Conservation (phyloP, 1,284 basidiomycete genomes). For the Fomitopsis schrenkii region DNA sequence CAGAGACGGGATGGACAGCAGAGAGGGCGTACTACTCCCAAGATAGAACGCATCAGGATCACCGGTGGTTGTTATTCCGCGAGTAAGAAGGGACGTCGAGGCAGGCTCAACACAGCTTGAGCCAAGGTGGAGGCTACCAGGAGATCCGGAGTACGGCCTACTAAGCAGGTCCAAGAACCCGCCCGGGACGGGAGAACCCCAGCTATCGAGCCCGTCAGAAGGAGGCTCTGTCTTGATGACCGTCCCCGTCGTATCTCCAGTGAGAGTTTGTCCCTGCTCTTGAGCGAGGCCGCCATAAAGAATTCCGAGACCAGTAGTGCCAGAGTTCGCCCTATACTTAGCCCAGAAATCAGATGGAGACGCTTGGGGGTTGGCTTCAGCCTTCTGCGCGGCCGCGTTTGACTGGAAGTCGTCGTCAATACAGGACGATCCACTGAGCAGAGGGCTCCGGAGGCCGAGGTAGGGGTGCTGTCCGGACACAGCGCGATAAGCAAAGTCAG, state of each 20-base stretch:
- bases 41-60: neutral
- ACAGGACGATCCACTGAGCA: constrained; percentile 5
- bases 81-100: neutral
- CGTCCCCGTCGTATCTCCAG: neutral
- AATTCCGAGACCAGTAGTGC: constrained; percentile 28
- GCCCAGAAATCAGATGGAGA: neutral
- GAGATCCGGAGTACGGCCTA: neutral
- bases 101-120: neutral
- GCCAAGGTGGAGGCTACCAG: too few species aligned
- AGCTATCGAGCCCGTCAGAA: neutral
- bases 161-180: neutral
- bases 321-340: neutral
- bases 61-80: neutral
- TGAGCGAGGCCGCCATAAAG: constrained; percentile 7
- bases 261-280: neutral
- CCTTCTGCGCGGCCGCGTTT: constrained; percentile 18
- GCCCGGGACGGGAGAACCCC: neutral
- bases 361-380: neutral
- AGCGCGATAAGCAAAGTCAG: constrained; percentile 5
- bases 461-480: constrained; percentile 2
- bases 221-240: neutral
- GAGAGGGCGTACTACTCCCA: constrained; percentile 6
- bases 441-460: constrained; percentile 15
- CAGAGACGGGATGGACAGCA: constrained; percentile 6
- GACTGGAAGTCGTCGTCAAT: constrained; percentile 31